These are phyloP conservation scores for Aquanectria penicillioides DNA, from an alignment of 2,329 filamentous ascomycete genomes.

Conservation along the genomic window DNA sequence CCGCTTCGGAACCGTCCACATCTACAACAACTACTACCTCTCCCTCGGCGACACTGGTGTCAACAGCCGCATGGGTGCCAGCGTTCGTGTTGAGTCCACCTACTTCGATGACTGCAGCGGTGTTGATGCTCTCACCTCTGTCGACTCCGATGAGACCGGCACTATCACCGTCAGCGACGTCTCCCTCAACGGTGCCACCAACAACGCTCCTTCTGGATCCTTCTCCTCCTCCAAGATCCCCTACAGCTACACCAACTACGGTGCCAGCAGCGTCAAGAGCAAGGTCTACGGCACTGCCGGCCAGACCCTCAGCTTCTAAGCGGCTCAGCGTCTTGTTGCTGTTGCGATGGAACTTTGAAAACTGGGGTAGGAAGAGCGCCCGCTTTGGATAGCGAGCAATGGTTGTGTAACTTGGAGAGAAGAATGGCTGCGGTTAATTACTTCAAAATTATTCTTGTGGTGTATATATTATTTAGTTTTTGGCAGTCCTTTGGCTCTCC, in stretches of 20 bases:
- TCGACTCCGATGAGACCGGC: constrained; percentile 53
- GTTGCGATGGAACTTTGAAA: not conserved
- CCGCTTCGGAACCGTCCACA: constrained; percentile 73
- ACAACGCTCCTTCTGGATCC: constrained; percentile 58
- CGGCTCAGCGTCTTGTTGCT: not conserved
- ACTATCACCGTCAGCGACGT: constrained; percentile 55
- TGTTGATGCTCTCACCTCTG: constrained; percentile 47
- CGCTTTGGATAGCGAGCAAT: not conserved
- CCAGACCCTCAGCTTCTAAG: constrained; percentile 49
- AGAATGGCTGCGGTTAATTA: not conserved
- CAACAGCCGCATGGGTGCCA: constrained; percentile 66
- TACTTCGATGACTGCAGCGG: constrained; percentile 54
- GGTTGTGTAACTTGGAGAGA: not conserved
- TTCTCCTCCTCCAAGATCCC: constrained; percentile 62
- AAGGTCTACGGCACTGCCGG: constrained; percentile 53
- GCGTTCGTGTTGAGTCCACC: constrained; percentile 68
- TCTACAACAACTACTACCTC: constrained; percentile 64
- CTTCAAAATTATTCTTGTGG: not conserved
- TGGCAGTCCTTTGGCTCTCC: not conserved
- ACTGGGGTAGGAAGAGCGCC: not conserved
- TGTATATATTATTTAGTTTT: constrained; percentile 10
- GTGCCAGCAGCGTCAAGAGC: constrained; percentile 56
- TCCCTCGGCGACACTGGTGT: constrained; percentile 56
- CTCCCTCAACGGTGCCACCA: constrained; percentile 50
- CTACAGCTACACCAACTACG: constrained; percentile 60